phyloP scores from a whole-genome alignment of 306 rosid genomes.

The Rosa persica region DNA sequence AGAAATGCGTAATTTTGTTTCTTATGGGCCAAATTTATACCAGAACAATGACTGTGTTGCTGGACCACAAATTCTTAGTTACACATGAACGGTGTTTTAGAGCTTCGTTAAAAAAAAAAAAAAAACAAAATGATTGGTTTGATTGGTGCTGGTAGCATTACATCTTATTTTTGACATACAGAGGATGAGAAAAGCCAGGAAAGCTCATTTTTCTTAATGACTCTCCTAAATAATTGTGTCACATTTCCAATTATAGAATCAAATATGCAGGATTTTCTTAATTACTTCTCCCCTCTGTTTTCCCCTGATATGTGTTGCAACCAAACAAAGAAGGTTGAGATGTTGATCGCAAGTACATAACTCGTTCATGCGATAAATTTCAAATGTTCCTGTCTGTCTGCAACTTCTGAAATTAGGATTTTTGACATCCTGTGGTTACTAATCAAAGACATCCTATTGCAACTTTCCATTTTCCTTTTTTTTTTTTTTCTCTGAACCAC shows the following conservation, averaged over 20 bases:
- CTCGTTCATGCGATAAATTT: background rate
- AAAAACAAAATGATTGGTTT: background rate
- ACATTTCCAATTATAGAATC: background rate
- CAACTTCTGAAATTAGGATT: background rate
- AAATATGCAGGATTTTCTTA: background rate
- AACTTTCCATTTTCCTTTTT: background rate
- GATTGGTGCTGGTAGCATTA: background rate
- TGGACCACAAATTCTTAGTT: background rate
- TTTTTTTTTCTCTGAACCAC: background rate
- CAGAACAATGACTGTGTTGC: background rate
- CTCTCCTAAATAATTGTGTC: background rate
- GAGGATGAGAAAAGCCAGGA: constrained; percentile 4
- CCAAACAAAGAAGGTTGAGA: background rate
- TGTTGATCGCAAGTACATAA: background rate
- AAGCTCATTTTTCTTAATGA: background rate
- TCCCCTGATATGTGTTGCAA: background rate
- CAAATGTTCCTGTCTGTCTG: background rate
- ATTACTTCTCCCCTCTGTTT: background rate
- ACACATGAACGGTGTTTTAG: background rate
- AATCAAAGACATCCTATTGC: background rate
- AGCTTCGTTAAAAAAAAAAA: background rate
- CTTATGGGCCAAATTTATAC: background rate
- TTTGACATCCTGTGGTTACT: background rate
- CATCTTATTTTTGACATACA: background rate
- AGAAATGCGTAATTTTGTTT: background rate